Percentiles rank a stretch among this genome's conserved stretches.
phyloP scores from a whole-genome alignment of 2,329 filamentous ascomycete species.

The Cladosporium sp. region DNA sequence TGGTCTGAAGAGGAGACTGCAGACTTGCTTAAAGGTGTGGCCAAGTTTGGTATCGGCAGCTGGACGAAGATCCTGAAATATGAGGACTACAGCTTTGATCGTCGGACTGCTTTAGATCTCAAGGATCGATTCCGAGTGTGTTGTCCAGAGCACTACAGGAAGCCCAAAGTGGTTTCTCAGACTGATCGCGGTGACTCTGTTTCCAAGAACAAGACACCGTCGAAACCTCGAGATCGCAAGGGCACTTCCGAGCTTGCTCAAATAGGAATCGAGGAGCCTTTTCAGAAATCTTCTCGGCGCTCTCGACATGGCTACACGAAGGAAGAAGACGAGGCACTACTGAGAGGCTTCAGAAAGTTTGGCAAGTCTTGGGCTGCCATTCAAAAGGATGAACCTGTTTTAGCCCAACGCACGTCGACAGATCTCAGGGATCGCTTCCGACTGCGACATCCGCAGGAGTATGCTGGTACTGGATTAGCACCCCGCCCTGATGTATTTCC shows the following conservation, averaged over 20 bases:
- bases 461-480: slow-evolving; percentile 50
- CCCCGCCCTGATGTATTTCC: slow-evolving; percentile 36
- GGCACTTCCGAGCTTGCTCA: slow-evolving; percentile 38
- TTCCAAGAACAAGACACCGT: not conserved
- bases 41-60: slow-evolving; percentile 62
- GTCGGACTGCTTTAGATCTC: slow-evolving; percentile 61
- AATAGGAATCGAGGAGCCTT: slow-evolving; percentile 53
- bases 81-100: slow-evolving; percentile 57
- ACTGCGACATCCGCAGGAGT: slow-evolving; percentile 59
- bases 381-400: slow-evolving; percentile 48
- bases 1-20: slow-evolving; percentile 65
- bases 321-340: slow-evolving; percentile 58
- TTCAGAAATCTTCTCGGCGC: slow-evolving; percentile 52
- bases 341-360: slow-evolving; percentile 59
- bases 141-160: slow-evolving; percentile 30
- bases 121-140: slow-evolving; percentile 56
- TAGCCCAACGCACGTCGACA: slow-evolving; percentile 43
- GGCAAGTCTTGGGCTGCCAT: slow-evolving; percentile 63
- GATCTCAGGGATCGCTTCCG: slow-evolving; percentile 64
- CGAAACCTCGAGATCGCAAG: slow-evolving; percentile 31
- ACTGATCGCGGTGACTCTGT: not conserved
- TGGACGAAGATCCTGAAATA: slow-evolving; percentile 64
- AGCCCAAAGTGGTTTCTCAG: not conserved
- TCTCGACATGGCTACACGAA: slow-evolving; percentile 57
- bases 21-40: slow-evolving; percentile 58